Percentiles rank a stretch among this genome's conserved stretches.
Conservation (phyloP, 2,329 filamentous ascomycete species). For the Aspergillus neoniger region DNA sequence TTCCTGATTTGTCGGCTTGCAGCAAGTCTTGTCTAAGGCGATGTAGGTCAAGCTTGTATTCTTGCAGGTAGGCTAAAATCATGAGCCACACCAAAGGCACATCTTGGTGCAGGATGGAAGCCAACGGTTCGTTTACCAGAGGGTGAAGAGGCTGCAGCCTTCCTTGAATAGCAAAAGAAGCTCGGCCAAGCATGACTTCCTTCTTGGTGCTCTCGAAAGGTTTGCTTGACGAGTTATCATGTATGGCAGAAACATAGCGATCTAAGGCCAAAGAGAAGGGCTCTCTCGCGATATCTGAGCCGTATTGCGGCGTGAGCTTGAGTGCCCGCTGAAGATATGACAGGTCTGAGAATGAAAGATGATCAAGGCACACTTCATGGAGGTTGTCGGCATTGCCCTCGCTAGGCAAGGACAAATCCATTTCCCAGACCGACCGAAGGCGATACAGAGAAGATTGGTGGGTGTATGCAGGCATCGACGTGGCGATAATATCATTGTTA, state of each 20-base stretch:
- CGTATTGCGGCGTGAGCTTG: conserved; percentile 23
- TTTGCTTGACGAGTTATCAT: conserved; percentile 34
- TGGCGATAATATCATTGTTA: conserved; percentile 15
- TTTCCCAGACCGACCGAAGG: conserved; percentile 37
- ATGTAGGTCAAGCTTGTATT: conserved; percentile 40
- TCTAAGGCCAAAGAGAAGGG: conserved; percentile 26
- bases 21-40: conserved; percentile 36
- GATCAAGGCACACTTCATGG: conserved; percentile 39
- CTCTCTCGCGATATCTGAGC: conserved; percentile 12
- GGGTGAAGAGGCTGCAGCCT: conserved; percentile 40
- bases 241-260: conserved; percentile 35
- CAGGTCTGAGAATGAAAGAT: conserved; percentile 39
- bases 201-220: conserved; percentile 26
- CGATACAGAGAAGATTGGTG: conserved; percentile 44
- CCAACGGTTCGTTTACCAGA: conserved; percentile 43
- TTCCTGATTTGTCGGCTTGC: conserved; percentile 34
- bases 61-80: conserved; percentile 38
- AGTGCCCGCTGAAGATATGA: conserved; percentile 35
- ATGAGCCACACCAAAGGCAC: conserved; percentile 27
- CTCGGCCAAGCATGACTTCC: conserved; percentile 27
- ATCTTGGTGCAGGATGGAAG: conserved; percentile 28
- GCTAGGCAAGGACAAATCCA: conserved; percentile 16
- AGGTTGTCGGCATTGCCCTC: conserved; percentile 19
- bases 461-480: conserved; percentile 37
- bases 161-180: conserved; percentile 30